Conservation (phyloP, 345 rosid species). For the Cochlearia excelsa region DNA sequence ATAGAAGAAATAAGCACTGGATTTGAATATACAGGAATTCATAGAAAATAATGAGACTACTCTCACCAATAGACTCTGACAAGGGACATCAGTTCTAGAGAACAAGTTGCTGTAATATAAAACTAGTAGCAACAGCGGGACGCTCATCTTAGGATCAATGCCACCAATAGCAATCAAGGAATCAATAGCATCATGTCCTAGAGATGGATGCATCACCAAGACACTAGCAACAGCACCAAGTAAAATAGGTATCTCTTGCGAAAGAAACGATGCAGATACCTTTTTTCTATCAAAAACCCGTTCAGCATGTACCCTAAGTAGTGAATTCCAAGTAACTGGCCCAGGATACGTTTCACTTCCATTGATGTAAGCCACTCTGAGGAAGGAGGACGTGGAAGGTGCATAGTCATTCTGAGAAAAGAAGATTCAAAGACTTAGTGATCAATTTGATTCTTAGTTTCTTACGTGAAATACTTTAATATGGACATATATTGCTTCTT, state of each 20-base stretch:
- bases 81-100: constrained; percentile 44
- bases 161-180: constrained; percentile 55
- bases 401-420: constrained; percentile 47
- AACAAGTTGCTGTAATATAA: constrained; percentile 75
- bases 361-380: constrained; percentile 46
- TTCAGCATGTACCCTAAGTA: constrained; percentile 56
- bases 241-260: constrained; percentile 55
- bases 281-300: constrained; percentile 52
- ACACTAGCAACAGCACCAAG: constrained; percentile 63
- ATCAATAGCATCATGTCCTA: constrained; percentile 56
- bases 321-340: constrained; percentile 55
- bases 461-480: constrained; percentile 2
- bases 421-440: constrained; percentile 22
- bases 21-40: constrained; percentile 14
- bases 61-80: constrained; percentile 61
- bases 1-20: constrained; percentile 7
- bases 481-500: constrained; percentile 4
- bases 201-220: constrained; percentile 67
- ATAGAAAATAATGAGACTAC: constrained; percentile 24
- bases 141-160: constrained; percentile 68
- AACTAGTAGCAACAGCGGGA: constrained; percentile 64
- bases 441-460: constrained; percentile 3
- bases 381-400: constrained; percentile 43
- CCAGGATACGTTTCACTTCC: constrained; percentile 36
- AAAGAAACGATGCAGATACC: constrained; percentile 41